Evolutionary conservation across 768 basidiomycete genomes (phyloP).

Genomic region (Mycena olivaceomarginata): DNA sequence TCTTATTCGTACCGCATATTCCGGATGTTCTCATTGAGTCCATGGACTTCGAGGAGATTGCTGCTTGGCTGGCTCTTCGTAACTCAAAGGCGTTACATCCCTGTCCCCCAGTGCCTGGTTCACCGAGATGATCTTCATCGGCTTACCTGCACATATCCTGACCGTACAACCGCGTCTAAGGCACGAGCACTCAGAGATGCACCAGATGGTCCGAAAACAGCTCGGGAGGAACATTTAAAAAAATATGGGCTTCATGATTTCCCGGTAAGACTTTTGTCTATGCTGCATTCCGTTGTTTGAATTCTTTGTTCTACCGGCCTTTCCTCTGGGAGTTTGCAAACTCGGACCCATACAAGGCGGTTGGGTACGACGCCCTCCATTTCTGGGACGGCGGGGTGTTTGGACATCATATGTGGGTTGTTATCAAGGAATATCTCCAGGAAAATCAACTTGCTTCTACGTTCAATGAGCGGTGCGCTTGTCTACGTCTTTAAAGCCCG

Average conservation of each 20-base stretch:
- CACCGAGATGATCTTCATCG: too few species aligned
- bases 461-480: conserved; percentile 25
- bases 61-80: too few species aligned
- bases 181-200: not conserved
- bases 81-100: too few species aligned
- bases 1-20: too few species aligned
- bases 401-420: conserved; percentile 32
- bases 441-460: not conserved
- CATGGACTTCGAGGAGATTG: too few species aligned
- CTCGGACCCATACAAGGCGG: conserved; percentile 28
- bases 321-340: conserved; percentile 31
- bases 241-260: conserved; percentile 37
- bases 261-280: conserved; percentile 6
- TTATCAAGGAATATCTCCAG: conserved; percentile 29
- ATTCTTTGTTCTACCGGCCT: not conserved
- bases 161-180: too few species aligned
- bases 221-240: conserved; percentile 28
- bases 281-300: not conserved
- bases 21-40: too few species aligned
- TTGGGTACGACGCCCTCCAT: conserved; percentile 31
- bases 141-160: too few species aligned
- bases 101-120: too few species aligned
- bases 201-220: not conserved
- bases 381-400: conserved; percentile 30
- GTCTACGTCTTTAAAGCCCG: not conserved